Base-by-base conservation (phyloP, 164 flowering plant genomes). In the Warburgia ugandensis region DNA sequence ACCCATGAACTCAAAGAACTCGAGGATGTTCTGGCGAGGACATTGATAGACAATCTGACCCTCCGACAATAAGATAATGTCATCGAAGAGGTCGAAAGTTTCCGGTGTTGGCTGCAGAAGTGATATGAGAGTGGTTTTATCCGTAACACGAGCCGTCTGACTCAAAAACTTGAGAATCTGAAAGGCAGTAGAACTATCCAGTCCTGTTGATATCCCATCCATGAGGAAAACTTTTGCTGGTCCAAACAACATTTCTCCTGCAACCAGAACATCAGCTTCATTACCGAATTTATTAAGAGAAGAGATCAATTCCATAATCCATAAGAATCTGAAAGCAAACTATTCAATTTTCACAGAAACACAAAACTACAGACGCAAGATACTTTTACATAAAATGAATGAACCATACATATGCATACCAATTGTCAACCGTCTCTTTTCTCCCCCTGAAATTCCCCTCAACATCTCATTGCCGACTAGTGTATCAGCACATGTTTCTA, bases 151-250 rank as follows among this genome's bases (percentile, higher is more conserved):
- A 30, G 76, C 80, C 72, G 73, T 73, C 40, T 78, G 81, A 46
- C 70, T 69, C 73, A 78, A 60, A 63, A 60, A 73, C 65, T 74
- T 73, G 51, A 73, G 57, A 30, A 78, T 78, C 54, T 76, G 80
- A 42, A 59, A 78, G 32, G 84, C 73, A n/a, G 84, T 76, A 11
- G 84, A 74, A 56, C 84, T 79, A 54, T 79, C 84, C 6, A 79
- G 65, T 37, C 84, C 84, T 19, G 79, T 79, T 44, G 84, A 79
- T 43, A 79, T 79, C 60, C 72, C 81, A 61, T 79, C 84, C 84
- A 79, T 79, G 67, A 74, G 72, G 54, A 79, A 66, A 21, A 70
- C 81, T 63, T 70, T 76, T 20, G 84, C 79, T 28, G 81, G 80
- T 28, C 84, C 84, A 20, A 72, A 81, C 55, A 76, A 59, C 81